phyloP scores from a whole-genome alignment of 345 rosid genomes.

The Dimocarpus longan region DNA sequence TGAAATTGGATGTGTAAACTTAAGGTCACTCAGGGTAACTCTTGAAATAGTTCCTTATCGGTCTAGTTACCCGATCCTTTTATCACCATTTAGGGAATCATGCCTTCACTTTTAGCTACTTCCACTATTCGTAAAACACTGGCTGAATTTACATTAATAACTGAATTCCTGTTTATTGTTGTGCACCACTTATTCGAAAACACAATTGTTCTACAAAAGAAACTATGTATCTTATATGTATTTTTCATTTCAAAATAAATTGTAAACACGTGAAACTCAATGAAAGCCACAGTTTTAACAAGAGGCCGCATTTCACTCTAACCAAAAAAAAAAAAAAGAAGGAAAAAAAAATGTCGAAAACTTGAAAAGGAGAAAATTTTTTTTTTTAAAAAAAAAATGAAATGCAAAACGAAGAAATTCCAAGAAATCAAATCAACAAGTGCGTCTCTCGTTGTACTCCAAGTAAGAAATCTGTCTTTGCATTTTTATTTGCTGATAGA shows the following conservation, averaged over 20 bases:
- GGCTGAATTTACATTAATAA: background rate
- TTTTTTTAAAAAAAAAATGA: background rate
- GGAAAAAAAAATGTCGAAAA: background rate
- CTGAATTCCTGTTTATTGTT: background rate
- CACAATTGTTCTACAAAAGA: background rate
- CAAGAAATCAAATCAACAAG: background rate
- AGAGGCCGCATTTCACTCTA: constrained; percentile 19
- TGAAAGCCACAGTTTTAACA: constrained; percentile 22
- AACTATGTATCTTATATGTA: too few species aligned
- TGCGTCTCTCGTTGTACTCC: constrained; percentile 43
- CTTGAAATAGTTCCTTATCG: background rate
- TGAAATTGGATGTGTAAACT: background rate
- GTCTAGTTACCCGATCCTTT: background rate
- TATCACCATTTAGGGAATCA: too few species aligned
- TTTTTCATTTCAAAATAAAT: background rate
- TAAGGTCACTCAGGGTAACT: background rate
- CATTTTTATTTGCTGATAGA: constrained; percentile 73
- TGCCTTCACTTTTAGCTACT: too few species aligned
- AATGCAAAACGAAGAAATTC: background rate
- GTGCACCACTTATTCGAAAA: background rate
- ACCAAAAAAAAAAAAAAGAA: background rate
- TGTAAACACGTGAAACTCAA: constrained; percentile 18
- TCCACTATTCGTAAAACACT: background rate
- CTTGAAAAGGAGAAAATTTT: background rate
- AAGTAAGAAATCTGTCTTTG: constrained; percentile 77